Evolutionary conservation across 768 basidiomycete genomes (phyloP), one percentile per base, ranked within the genome.

Genomic region (Pholiota molesta): DNA sequence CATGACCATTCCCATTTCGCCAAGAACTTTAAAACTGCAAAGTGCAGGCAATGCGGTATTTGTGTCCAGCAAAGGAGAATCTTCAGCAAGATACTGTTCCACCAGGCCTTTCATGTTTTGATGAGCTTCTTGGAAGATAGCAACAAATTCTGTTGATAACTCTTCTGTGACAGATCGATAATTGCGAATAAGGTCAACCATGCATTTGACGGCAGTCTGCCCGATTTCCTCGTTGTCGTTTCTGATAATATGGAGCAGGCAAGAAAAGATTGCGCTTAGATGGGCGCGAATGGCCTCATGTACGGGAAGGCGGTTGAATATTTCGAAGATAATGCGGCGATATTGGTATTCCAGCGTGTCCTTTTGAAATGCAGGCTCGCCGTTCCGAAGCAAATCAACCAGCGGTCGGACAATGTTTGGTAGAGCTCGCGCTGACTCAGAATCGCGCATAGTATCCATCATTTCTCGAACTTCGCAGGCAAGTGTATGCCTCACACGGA

Each of bases 151-250:
- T 39, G 85, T 76, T 52, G 95, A 81, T 55, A 86, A 82, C 9
- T 92, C 87, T 65, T 94, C 93, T 16, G 86, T 85, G 52, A 91
- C 77, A 10, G 83, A 75, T 68, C 91, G 86, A 72, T 91, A 92
- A 55, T 83, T 86, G 53, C 97, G 87, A 69, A 92, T 85, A 21
- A 95, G 81, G 76, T 99, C 97, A 61, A 94, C 89, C 69, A 97
- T 82, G 59, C 89, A 91, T 77, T 98, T 99, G 83, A 95, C 94
- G 59, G 90, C 91, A 2, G 88, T 83, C 33, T 90, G 83, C 2
- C 93, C 97, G 70, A 95, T 96, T 72, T 99, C 97, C 76, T 99
- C 97, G 72, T 97, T 98, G 78, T 99, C 97, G 66, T 85, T 79
- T 26, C 91, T 88, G 31, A 99, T 81, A 56, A 95, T 80, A 64